Percentiles rank a stretch among this genome's conserved stretches.
Conservation (phyloP, 2,329 filamentous ascomycete species). For the Endocalyx cinctus region DNA sequence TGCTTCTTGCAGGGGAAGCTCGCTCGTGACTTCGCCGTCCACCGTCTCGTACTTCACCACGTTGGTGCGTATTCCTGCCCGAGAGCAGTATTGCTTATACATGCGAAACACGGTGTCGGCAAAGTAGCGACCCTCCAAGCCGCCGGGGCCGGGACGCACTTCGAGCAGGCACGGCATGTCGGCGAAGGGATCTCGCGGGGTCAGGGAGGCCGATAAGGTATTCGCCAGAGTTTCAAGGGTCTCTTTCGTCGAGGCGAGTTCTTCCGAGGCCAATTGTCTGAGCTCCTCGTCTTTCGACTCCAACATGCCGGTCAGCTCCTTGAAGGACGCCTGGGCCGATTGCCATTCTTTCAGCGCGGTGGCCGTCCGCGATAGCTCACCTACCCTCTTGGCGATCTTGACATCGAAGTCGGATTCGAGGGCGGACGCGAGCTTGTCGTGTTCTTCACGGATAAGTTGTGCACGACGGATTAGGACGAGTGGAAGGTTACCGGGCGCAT, state of each 20-base stretch:
- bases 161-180: conserved; percentile 87
- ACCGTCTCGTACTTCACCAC: conserved; percentile 77
- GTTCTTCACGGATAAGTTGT: conserved; percentile 51
- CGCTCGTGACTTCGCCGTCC: conserved; percentile 55
- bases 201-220: conserved; percentile 69
- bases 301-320: conserved; percentile 49
- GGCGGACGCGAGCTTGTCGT: conserved; percentile 46
- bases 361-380: conserved; percentile 56
- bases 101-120: conserved; percentile 83
- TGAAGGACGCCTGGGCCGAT: conserved; percentile 44
- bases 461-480: conserved; percentile 57
- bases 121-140: conserved; percentile 86
- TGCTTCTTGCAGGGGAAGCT: conserved; percentile 75
- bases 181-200: conserved; percentile 86
- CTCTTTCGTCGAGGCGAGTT: conserved; percentile 63
- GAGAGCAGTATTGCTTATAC: conserved; percentile 77
- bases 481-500: conserved; percentile 35
- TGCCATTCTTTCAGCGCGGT: conserved; percentile 57
- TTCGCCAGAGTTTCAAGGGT: conserved; percentile 60
- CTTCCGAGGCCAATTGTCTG: conserved; percentile 72
- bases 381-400: conserved; percentile 53
- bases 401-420: conserved; percentile 53
- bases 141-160: conserved; percentile 86
- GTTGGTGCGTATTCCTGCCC: conserved; percentile 59
- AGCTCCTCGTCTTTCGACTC: conserved; percentile 62